Evolutionary conservation across 345 rosid genomes (phyloP).

Genomic region (Trapa incisa): DNA sequence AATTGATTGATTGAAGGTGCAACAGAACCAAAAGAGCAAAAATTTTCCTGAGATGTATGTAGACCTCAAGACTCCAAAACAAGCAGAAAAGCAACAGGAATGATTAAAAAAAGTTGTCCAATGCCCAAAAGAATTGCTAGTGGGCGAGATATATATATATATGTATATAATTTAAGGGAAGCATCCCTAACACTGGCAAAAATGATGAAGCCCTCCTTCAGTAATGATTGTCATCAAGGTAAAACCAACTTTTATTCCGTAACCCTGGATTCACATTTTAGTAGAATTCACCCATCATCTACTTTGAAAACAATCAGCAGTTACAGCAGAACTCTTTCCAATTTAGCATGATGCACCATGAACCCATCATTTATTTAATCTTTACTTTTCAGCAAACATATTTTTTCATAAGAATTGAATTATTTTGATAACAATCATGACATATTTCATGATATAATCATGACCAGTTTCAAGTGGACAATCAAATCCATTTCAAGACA

Average conservation of each 20-base stretch:
- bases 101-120: too few relatives aligned
- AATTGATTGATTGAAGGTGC: not conserved
- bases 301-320: too few relatives aligned
- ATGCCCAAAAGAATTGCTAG: not conserved
- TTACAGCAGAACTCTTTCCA: too few relatives aligned
- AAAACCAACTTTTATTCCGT: not conserved
- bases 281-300: not conserved
- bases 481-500: not conserved
- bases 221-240: not conserved
- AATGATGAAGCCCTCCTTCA: not conserved
- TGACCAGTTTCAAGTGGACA: not conserved
- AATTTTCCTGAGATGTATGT: not conserved
- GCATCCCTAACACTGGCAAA: not conserved
- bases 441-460: not conserved
- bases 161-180: not conserved
- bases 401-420: too few relatives aligned
- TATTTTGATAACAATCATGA: too few relatives aligned
- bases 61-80: not conserved
- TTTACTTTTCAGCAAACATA: too few relatives aligned
- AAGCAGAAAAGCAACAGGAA: not conserved
- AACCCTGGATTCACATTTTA: not conserved
- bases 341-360: too few relatives aligned
- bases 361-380: too few relatives aligned
- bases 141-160: not conserved
- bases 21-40: not conserved